These are phyloP conservation scores for thale cress (Arabidopsis thaliana) DNA, from an alignment of 345 rosid species.

Conservation along the genomic window TAIR10.1 NC_003074.8:3693001-3693500, in stretches of 20 bases:
- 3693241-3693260: not conserved
- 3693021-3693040: conserved; percentile 32
- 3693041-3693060: conserved; percentile 22
- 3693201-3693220: conserved; percentile 5
- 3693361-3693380: not conserved
- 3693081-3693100: conserved; percentile 26
- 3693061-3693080: conserved; percentile 15
- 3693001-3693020: conserved; percentile 32
- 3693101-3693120: conserved; percentile 35
- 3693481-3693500: no score
- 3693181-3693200: not conserved
- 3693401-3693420: not conserved
- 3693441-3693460: no score
- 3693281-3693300: not conserved
- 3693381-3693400: not conserved
- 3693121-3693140: conserved; percentile 22
- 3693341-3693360: not conserved
- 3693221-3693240: not conserved
- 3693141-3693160: conserved; percentile 11
- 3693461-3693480: no score
- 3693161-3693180: not conserved
- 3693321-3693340: not conserved
- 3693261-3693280: not conserved
- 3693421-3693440: not conserved
- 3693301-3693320: not conserved